These are phyloP conservation scores for Spencermartinsiella europaea DNA, from an alignment of 805 yeast species.

Conservation along the genomic window DNA sequence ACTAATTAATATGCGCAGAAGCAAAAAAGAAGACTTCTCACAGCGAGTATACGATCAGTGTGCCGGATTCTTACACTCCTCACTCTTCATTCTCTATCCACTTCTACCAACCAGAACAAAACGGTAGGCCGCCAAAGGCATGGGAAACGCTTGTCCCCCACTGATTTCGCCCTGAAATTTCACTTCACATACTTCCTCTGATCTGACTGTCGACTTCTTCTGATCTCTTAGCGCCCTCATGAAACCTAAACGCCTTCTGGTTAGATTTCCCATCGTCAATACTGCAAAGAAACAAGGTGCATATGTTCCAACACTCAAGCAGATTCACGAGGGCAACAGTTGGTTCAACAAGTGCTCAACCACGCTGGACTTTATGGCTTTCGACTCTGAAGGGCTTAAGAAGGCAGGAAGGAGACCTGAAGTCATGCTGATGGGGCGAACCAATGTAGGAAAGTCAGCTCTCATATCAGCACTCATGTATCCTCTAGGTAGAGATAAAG, in stretches of 20 bases:
- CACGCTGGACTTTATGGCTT: conserved; percentile 22
- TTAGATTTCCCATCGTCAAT: not conserved
- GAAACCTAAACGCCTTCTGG: not conserved
- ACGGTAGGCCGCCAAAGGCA: too few relatives aligned
- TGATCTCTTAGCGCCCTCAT: too few relatives aligned
- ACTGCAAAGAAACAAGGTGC: not conserved
- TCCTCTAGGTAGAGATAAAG: conserved; percentile 27
- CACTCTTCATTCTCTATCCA: too few relatives aligned
- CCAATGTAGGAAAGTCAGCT: conserved; percentile 85
- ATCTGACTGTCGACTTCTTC: too few relatives aligned
- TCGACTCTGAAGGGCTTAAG: conserved; percentile 26
- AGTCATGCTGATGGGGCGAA: conserved; percentile 68
- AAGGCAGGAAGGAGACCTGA: conserved; percentile 50
- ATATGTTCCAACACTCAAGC: conserved; percentile 11
- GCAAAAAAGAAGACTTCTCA: too few relatives aligned
- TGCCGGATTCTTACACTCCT: too few relatives aligned
- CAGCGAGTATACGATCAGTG: too few relatives aligned
- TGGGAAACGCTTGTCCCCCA: too few relatives aligned
- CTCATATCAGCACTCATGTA: conserved; percentile 51
- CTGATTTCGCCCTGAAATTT: too few relatives aligned
- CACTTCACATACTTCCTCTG: too few relatives aligned
- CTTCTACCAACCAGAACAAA: too few relatives aligned
- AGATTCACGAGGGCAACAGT: conserved; percentile 29
- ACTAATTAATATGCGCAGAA: too few relatives aligned
- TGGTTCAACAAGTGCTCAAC: conserved; percentile 24